Base-by-base conservation (phyloP, 2,329 filamentous ascomycete genomes). In the Tolypocladium sp. region DNA sequence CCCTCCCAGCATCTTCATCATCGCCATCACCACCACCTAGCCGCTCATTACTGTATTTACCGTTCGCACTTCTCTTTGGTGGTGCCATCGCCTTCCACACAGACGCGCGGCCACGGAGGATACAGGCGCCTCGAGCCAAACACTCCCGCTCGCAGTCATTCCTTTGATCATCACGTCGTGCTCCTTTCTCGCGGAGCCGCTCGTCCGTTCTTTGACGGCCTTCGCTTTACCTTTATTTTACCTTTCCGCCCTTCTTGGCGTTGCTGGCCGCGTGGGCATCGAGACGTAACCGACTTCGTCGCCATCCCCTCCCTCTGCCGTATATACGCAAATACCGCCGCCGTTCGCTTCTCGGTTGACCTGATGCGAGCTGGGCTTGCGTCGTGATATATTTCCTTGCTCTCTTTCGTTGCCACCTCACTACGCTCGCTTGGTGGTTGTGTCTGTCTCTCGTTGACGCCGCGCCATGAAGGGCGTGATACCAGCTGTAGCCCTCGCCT, bases 401-500 rank as follows among this genome's bases (percentile, higher is more conserved):
- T 35, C 46, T 33, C 46, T 27, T 4, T 33, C 46, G 25, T 7
- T 15, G 27, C 46, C 46, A 13, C 46, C 46, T 33, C 27, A 10
- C 10, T n/a, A 33, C 46, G 15, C 27, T 33, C 25, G 7, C 17
- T 27, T n/a, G 8, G 15, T n/a, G 3, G 2, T 33, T 51, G 46
- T 10, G 27, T 17, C 8, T 12, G 7, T n/a, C 27, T 10, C 13
- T 20, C 27, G 20, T 35, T 3, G 27, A 52, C 30, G 20, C 25
- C 7, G 27, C 22, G 17, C 56, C 55, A 60, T 60, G 58, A 57
- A 56, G 37, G 55, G 55, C 42, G 30, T 56, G 8, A 46, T 41
- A 4, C 35, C 58, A 3, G 57, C 59, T 37, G 25, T 59, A 20
- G 35, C 61, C 25, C 55, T 63, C 51, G 61, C 61, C 52, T 56